Conservation (phyloP, 257 asterid species). For the Petrea volubilis region DNA sequence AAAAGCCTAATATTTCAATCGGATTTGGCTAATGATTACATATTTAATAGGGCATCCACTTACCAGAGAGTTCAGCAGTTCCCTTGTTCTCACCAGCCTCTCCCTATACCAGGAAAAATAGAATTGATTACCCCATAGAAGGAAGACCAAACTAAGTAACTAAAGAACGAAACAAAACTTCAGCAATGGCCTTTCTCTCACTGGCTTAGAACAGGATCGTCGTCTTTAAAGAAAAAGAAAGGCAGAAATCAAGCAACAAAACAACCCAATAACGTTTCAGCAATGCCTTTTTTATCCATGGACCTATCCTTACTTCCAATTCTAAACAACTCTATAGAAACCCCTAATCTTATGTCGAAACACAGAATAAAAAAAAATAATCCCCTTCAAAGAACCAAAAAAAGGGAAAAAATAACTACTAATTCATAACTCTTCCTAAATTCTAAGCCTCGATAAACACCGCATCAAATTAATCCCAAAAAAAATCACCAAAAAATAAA, state of each 20-base stretch:
- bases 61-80: slow-evolving; percentile 45
- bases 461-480: slow-evolving; percentile 5
- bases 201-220: neutral
- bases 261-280: slow-evolving; percentile 10
- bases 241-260: neutral
- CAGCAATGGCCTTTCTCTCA: slow-evolving; percentile 3
- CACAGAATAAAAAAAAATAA: neutral
- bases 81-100: slow-evolving; percentile 38
- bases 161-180: neutral
- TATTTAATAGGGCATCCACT: slow-evolving; percentile 16
- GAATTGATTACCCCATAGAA: slow-evolving; percentile 4
- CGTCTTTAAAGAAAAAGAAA: neutral
- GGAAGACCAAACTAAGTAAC: neutral
- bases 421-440: slow-evolving; percentile 15
- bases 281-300: neutral
- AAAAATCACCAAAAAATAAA: neutral
- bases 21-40: neutral
- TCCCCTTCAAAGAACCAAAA: neutral
- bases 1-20: neutral
- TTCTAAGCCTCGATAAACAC: neutral
- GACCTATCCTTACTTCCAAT: neutral
- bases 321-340: neutral
- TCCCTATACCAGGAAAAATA: slow-evolving; percentile 39
- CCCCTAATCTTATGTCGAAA: slow-evolving; percentile 17
- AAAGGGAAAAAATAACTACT: slow-evolving; percentile 1